A percentile compares a stretch with the other conserved stretches of the same genome.
These are phyloP conservation scores for Catenaria anguillulae DNA, from an alignment of 371 early-diverging fungal species.

Conservation along the genomic window DNA sequence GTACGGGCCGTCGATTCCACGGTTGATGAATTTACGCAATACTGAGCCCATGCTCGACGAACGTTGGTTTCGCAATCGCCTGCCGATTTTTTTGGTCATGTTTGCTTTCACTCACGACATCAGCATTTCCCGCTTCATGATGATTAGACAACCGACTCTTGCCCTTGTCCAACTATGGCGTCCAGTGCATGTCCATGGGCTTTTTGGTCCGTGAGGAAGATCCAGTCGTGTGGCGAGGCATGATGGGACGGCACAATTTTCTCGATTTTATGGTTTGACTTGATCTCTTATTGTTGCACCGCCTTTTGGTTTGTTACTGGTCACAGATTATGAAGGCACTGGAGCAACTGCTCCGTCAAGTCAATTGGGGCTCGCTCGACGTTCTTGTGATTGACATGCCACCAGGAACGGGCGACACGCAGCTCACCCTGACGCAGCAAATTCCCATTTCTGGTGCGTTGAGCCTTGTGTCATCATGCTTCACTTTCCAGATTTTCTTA, in stretches of 20 bases:
- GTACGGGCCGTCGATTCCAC: conserved; percentile 78
- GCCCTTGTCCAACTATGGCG: conserved; percentile 64
- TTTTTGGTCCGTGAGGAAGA: conserved; percentile 54
- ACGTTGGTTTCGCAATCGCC: conserved; percentile 8
- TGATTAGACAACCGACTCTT: conserved; percentile 35
- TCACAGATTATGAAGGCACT: conserved; percentile 88
- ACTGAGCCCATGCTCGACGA: conserved; percentile 36
- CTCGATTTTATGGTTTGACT: conserved; percentile 9
- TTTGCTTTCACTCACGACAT: neutral
- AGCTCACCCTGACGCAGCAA: conserved; percentile 68
- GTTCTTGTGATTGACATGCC: conserved; percentile 79
- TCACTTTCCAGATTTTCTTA: too few relatives aligned
- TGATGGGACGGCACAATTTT: conserved; percentile 53
- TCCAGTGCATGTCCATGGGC: conserved; percentile 85
- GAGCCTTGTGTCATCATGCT: neutral
- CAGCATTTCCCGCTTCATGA: neutral
- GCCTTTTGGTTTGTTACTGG: too few relatives aligned
- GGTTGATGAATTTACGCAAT: conserved; percentile 62
- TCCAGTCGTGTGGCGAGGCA: conserved; percentile 78
- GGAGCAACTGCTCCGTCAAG: conserved; percentile 69
- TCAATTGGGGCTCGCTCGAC: conserved; percentile 65
- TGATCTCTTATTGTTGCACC: conserved; percentile 16
- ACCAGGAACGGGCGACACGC: conserved; percentile 84
- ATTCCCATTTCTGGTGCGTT: conserved; percentile 48
- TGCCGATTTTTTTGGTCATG: neutral